Percentiles rank a stretch among this genome's conserved stretches.
phyloP scores from a whole-genome alignment of 2,329 filamentous ascomycete species.

The Metarhizium sp. region DNA sequence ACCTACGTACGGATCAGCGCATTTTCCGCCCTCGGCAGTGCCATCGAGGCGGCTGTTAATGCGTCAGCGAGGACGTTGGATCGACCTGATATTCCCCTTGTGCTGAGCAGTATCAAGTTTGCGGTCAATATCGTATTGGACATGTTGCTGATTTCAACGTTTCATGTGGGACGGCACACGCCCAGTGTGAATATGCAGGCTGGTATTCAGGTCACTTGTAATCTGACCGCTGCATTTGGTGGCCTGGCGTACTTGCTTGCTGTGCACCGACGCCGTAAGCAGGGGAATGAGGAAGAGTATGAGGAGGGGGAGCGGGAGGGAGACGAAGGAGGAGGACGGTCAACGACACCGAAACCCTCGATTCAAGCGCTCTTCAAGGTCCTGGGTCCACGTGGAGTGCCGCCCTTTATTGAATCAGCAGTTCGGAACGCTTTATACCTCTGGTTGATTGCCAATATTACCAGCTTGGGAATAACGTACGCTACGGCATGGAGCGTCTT shows the following conservation, averaged over 20 bases:
- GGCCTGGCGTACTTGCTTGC: constrained; percentile 52
- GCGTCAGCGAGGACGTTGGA: constrained; percentile 56
- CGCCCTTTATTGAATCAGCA: no score
- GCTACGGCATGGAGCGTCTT: constrained; percentile 67
- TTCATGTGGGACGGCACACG: constrained; percentile 6
- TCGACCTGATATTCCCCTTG: background rate
- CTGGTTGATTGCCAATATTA: constrained; percentile 28
- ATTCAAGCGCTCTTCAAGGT: no score
- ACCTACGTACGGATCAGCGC: constrained; percentile 57
- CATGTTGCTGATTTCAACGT: no score
- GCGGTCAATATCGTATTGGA: no score
- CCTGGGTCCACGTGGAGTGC: no score
- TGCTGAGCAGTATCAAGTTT: no score
- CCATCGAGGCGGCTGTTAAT: constrained; percentile 54
- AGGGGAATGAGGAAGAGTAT: no score
- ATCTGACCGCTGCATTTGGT: constrained; percentile 41
- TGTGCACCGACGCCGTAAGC: no score
- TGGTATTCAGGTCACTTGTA: constrained; percentile 51
- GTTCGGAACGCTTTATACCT: no score
- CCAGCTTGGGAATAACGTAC: constrained; percentile 53
- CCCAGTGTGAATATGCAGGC: constrained; percentile 58
- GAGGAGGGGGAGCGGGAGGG: no score
- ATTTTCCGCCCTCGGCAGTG: constrained; percentile 51
- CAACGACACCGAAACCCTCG: no score
- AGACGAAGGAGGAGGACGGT: no score